Evolutionary conservation across 2,329 filamentous ascomycete species (phyloP).

Genomic region (Venturia aucupariae): DNA sequence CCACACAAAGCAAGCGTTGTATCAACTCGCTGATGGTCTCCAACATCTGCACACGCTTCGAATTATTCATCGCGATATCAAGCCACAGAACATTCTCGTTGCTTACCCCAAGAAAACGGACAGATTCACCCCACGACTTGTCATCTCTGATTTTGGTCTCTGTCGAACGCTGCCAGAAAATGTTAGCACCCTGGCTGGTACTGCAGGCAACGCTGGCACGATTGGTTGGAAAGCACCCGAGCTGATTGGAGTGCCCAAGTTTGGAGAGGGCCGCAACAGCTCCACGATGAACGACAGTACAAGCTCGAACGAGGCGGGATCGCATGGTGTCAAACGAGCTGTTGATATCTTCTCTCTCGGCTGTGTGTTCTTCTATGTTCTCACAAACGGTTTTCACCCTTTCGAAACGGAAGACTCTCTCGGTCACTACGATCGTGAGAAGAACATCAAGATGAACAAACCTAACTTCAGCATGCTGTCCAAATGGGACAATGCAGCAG

Average conservation of each 20-base stretch:
- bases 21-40: constrained; percentile 84
- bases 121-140: constrained; percentile 63
- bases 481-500: constrained; percentile 70
- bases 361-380: constrained; percentile 97
- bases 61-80: constrained; percentile 94
- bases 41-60: constrained; percentile 82
- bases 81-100: constrained; percentile 95
- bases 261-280: constrained; percentile 29
- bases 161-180: constrained; percentile 95
- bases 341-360: constrained; percentile 97
- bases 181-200: constrained; percentile 89
- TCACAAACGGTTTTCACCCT: constrained; percentile 84
- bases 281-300: constrained; percentile 36
- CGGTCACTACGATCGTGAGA: constrained; percentile 75
- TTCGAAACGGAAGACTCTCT: constrained; percentile 71
- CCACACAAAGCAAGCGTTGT: constrained; percentile 70
- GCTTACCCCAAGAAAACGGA: constrained; percentile 58
- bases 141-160: constrained; percentile 95
- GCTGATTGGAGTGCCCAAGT: constrained; percentile 56
- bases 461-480: constrained; percentile 64
- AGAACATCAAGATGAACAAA: constrained; percentile 90
- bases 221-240: constrained; percentile 96
- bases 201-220: constrained; percentile 88
- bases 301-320: constrained; percentile 31
- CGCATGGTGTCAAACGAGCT: constrained; percentile 74